Evolutionary conservation across 2,329 filamentous ascomycete genomes (phyloP).

Genomic region (Trichophyton equinum): DNA sequence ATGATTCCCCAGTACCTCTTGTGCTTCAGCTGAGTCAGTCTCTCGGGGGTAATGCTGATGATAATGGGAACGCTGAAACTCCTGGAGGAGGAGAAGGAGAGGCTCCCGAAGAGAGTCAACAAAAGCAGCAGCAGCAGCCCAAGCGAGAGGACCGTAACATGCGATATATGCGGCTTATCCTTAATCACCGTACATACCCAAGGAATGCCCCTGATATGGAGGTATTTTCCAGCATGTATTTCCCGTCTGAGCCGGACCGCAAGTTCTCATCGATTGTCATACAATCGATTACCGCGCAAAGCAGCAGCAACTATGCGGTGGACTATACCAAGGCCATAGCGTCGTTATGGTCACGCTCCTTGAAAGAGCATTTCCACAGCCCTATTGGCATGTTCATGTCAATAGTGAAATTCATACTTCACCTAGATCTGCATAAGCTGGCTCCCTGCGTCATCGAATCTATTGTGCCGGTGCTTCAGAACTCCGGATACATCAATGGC

Average conservation of each 20-base stretch:
- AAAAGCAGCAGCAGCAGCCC: slow-evolving; percentile 7
- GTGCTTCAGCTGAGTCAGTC: slow-evolving; percentile 32
- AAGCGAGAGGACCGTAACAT: slow-evolving; percentile 19
- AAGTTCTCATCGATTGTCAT: slow-evolving; percentile 44
- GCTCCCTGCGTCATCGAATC: slow-evolving; percentile 27
- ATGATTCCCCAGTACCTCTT: slow-evolving; percentile 40
- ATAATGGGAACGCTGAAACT: slow-evolving; percentile 17
- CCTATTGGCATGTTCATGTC: slow-evolving; percentile 33
- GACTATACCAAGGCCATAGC: slow-evolving; percentile 40
- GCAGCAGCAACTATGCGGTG: slow-evolving; percentile 35
- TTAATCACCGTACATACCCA: slow-evolving; percentile 42
- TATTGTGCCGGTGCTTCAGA: slow-evolving; percentile 31
- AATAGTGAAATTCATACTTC: slow-evolving; percentile 30
- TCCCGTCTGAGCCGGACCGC: slow-evolving; percentile 40
- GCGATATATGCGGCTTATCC: slow-evolving; percentile 40
- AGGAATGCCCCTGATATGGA: slow-evolving; percentile 42
- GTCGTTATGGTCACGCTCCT: slow-evolving; percentile 43
- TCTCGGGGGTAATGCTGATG: slow-evolving; percentile 7
- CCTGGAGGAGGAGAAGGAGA: slow-evolving; percentile 12
- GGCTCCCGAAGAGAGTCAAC: slow-evolving; percentile 16
- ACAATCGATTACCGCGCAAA: slow-evolving; percentile 35
- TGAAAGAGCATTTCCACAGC: slow-evolving; percentile 41
- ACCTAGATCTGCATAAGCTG: slow-evolving; percentile 26
- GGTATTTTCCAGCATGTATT: slow-evolving; percentile 38
- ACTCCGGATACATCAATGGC: slow-evolving; percentile 42